Base-by-base conservation (phyloP, 2,329 filamentous ascomycete genomes). In the Myriosclerotinia scirpicola region DNA sequence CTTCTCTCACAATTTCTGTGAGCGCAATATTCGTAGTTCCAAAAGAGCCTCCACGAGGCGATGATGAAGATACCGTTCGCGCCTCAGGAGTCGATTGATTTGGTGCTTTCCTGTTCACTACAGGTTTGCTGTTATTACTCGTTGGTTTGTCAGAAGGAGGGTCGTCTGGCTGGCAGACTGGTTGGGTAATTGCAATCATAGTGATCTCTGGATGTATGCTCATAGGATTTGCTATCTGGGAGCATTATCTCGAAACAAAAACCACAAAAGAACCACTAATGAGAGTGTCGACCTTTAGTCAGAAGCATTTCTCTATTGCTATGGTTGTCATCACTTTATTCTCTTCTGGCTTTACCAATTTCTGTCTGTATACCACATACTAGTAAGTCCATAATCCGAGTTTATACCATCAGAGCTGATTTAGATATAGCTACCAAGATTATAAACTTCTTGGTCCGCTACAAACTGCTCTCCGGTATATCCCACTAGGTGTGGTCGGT, bases 101-200 rank as follows among this genome's bases (percentile, higher is more conserved):
- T 12, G 89, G 89, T 5, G 88, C 85, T 0, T 79, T 81, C 0
- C 79, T 90, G 52, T 82, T 91, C 69, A 91, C 89, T 0, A 74
- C 81, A 1, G 86, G 85, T 0, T 80, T 90, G 4, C 77, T 91
- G 11, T 82, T 85, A 0, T 80, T 91, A 12, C 80, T 90, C 46
- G 89, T 90, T 67, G 85, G 87, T 0, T 79, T 91, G 38, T 89
- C 88, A 0, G 84, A 91, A 73, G 89, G 88, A 26, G 90, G 90
- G 70, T 85, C 89, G 0, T 84, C 87, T 1, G 88, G 89, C 6
- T 92, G 89, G 89, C 75, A 77, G 9, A 85, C 83, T 0, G 81
- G 87, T 0, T 90, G 86, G 83, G 84, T 85, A 3, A 76, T 87
- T 5, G 83, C 87, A 0, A 20, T 89, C 12, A 68, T 87, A 6